These are phyloP conservation scores for Linnemannia exigua DNA, from an alignment of 192 early-diverging fungal species.

Conservation along the genomic window DNA sequence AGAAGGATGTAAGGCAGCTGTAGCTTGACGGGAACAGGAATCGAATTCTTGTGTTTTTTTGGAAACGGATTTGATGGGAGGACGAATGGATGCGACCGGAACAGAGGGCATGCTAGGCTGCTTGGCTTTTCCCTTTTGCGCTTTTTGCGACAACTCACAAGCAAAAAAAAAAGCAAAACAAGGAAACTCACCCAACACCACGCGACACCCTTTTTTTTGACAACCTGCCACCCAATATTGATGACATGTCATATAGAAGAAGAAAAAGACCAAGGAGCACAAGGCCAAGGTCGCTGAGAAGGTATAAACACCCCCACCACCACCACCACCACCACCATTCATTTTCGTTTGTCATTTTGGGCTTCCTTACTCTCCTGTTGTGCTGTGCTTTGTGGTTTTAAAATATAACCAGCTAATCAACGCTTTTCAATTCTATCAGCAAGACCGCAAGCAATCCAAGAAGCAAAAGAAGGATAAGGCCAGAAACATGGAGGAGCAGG, in stretches of 20 bases:
- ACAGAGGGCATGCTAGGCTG: too few relatives aligned
- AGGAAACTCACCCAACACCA: neutral
- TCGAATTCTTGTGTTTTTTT: neutral
- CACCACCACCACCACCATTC: neutral
- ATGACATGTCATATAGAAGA: slow-evolving; percentile 53
- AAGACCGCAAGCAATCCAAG: slow-evolving; percentile 59
- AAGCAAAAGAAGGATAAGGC: slow-evolving; percentile 61
- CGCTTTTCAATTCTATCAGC: too few relatives aligned
- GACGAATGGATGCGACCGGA: neutral
- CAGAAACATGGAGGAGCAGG: slow-evolving; percentile 65
- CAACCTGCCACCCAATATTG: neutral
- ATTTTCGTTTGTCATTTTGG: too few relatives aligned
- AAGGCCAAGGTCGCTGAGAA: slow-evolving; percentile 62
- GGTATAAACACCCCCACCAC: slow-evolving; percentile 10
- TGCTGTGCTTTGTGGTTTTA: neutral
- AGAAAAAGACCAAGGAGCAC: slow-evolving; percentile 64
- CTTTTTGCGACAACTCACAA: too few relatives aligned
- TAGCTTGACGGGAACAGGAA: neutral
- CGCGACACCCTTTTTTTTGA: neutral
- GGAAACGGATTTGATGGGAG: neutral
- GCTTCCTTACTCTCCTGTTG: neutral
- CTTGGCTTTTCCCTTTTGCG: too few relatives aligned
- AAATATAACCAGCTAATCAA: neutral
- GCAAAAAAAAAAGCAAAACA: neutral
- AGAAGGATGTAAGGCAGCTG: slow-evolving; percentile 41